Percentiles rank a stretch among this genome's conserved stretches.
Conservation (phyloP, 768 basidiomycete genomes). For the Hygrophorus pudorinus region DNA sequence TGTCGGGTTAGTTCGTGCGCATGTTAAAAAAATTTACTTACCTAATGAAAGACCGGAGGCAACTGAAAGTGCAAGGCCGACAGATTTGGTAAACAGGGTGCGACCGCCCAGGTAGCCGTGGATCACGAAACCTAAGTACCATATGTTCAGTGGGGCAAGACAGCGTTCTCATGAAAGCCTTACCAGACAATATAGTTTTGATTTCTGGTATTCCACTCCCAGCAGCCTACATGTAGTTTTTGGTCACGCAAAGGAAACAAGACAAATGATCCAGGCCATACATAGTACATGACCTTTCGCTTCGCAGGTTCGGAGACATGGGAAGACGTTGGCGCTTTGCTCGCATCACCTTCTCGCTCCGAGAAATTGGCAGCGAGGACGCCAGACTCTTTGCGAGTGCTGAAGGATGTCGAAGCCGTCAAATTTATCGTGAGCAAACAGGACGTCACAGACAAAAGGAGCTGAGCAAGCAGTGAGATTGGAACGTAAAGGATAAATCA, state of each 20-base stretch:
- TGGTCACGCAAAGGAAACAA: constrained; percentile 4
- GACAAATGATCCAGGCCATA: constrained; percentile 25
- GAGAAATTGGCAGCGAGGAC: constrained; percentile 43
- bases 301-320: constrained; percentile 22
- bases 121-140: constrained; percentile 74
- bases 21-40: constrained; percentile 12
- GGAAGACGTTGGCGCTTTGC: constrained; percentile 14
- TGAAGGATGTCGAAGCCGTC: constrained; percentile 82
- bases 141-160: constrained; percentile 3
- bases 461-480: constrained; percentile 26
- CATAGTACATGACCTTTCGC: constrained; percentile 77
- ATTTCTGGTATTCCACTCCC: constrained; percentile 97
- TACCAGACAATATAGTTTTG: constrained; percentile 86
- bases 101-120: constrained; percentile 93
- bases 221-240: constrained; percentile 50
- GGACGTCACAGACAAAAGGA: constrained; percentile 62
- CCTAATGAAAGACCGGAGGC: constrained; percentile 88
- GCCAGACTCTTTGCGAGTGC: constrained; percentile 84
- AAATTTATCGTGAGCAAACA: constrained; percentile 77
- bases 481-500: constrained; percentile 3
- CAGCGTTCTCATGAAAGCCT: constrained; percentile 2
- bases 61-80: constrained; percentile 84
- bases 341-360: constrained; percentile 15
- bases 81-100: constrained; percentile 80
- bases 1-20: background rate